Evolutionary conservation across 2,329 filamentous ascomycete genomes (phyloP).

Genomic region (Malbranchea zuffiana): DNA sequence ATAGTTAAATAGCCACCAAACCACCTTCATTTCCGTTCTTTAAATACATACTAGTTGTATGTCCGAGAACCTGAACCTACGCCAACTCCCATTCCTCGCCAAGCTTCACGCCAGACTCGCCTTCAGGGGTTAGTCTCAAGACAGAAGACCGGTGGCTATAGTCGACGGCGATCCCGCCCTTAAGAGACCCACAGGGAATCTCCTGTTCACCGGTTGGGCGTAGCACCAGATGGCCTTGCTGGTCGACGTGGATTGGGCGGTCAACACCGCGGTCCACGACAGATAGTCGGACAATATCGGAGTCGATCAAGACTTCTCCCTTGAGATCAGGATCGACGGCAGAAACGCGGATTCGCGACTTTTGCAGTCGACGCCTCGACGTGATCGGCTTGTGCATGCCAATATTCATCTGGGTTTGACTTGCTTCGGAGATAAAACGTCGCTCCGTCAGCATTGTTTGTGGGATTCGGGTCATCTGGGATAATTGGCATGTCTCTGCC

Average conservation of each 20-base stretch:
- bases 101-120: not conserved
- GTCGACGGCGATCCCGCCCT: not conserved
- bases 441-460: not conserved
- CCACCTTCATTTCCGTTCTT: no score
- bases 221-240: not conserved
- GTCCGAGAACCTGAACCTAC: no score
- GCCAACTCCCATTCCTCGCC: not conserved
- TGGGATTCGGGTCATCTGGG: not conserved
- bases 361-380: not conserved
- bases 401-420: not conserved
- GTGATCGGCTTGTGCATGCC: not conserved
- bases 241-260: not conserved
- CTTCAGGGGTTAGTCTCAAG: not conserved
- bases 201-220: not conserved
- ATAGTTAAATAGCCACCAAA: no score
- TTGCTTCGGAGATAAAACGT: not conserved
- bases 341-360: not conserved
- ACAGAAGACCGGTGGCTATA: not conserved
- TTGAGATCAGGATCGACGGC: not conserved
- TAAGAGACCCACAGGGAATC: not conserved
- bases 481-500: conserved; percentile 1
- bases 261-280: not conserved
- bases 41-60: no score
- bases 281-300: not conserved
- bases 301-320: not conserved